Evolutionary conservation across 1,284 basidiomycete species (phyloP).

Genomic region (Boletus sp.): DNA sequence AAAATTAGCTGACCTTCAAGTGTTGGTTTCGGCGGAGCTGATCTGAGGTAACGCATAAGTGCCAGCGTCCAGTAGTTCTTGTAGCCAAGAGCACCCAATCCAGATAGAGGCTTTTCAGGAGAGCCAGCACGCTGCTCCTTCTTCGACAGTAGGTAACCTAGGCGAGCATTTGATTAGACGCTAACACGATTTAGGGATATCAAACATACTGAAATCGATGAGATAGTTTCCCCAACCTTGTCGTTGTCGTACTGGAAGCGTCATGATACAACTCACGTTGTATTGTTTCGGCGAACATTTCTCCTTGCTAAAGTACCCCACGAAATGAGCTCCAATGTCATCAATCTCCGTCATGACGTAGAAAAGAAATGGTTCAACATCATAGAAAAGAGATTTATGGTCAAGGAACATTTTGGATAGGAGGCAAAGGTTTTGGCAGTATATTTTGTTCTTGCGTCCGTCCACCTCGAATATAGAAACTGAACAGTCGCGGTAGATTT

Average conservation of each 20-base stretch:
- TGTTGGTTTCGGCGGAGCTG: constrained; percentile 54
- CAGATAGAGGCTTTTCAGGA: constrained; percentile 91
- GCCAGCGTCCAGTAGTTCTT: constrained; percentile 93
- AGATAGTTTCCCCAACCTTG: constrained; percentile 93
- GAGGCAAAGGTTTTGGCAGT: constrained; percentile 98
- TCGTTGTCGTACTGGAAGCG: constrained; percentile 90
- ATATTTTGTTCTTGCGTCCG: constrained; percentile 98
- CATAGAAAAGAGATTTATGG: constrained; percentile 99
- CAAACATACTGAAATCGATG: constrained; percentile 89
- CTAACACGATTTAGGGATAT: constrained; percentile 19
- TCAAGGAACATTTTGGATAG: constrained; percentile 99
- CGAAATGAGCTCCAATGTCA: constrained; percentile 87
- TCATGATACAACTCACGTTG: constrained; percentile 99
- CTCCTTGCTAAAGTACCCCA: constrained; percentile 99
- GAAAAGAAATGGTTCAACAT: constrained; percentile 98
- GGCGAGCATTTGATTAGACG: constrained; percentile 3
- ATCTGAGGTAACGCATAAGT: constrained; percentile 78
- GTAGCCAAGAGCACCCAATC: constrained; percentile 87
- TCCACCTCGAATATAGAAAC: constrained; percentile 98
- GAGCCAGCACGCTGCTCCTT: constrained; percentile 87
- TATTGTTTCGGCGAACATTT: constrained; percentile 94
- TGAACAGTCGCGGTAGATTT: constrained; percentile 89
- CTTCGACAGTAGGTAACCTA: constrained; percentile 94
- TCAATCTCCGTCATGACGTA: constrained; percentile 96
- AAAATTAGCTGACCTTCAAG: constrained; percentile 65